Evolutionary conservation across 1,139 yeast species (phyloP).

Genomic region (Lodderomyces theae): DNA sequence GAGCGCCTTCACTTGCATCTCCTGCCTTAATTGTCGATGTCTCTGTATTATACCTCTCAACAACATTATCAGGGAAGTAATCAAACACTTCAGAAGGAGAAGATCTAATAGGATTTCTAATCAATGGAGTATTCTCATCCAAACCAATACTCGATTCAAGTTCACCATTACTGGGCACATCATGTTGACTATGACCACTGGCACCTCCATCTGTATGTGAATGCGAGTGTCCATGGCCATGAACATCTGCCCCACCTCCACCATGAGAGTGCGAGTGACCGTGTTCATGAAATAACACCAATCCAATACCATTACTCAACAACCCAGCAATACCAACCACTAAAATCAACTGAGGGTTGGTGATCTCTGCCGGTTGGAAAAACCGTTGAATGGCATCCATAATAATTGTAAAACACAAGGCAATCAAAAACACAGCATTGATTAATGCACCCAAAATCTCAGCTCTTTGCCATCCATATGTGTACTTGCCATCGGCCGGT

Average conservation of each 20-base stretch:
- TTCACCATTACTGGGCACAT: no score
- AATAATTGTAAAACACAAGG: conserved; percentile 87
- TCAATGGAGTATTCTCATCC: conserved; percentile 16
- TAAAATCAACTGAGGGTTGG: conserved; percentile 76
- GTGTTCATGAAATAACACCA: conserved; percentile 87
- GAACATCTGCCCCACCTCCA: conserved; percentile 16
- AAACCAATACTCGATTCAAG: conserved; percentile 13
- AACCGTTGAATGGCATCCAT: conserved; percentile 92
- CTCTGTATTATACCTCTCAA: conserved; percentile 25
- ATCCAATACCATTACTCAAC: conserved; percentile 76
- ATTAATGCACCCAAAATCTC: conserved; percentile 91
- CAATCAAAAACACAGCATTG: conserved; percentile 89
- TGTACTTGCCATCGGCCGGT: conserved; percentile 82
- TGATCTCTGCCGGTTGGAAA: conserved; percentile 72
- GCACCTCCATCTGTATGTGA: conserved; percentile 9
- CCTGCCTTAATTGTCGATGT: background rate
- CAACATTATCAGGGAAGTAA: conserved; percentile 41
- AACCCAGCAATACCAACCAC: conserved; percentile 84
- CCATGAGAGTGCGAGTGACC: conserved; percentile 64
- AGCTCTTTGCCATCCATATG: conserved; percentile 97
- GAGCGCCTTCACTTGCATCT: background rate
- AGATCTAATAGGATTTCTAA: conserved; percentile 13
- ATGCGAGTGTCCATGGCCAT: conserved; percentile 23
- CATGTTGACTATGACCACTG: background rate
- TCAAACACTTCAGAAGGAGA: conserved; percentile 30